Conservation (phyloP, 352 stramenopile genomes). For the Albugo candida region DNA sequence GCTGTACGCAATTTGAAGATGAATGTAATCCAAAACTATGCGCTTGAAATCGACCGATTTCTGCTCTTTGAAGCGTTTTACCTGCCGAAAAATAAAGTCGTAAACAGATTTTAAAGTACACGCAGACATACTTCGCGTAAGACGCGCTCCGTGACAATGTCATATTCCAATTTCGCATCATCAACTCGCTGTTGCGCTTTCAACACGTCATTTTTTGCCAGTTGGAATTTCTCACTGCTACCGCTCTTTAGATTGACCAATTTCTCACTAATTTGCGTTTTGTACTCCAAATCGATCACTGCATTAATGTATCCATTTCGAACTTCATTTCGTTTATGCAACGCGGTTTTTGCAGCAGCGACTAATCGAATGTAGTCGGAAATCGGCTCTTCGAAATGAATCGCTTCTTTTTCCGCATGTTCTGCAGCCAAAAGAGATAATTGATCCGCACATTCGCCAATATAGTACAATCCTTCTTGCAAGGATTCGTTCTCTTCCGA, state of each 20-base stretch:
- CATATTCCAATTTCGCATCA: slow-evolving; percentile 83
- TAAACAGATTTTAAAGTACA: neutral
- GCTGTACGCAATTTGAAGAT: slow-evolving; percentile 94
- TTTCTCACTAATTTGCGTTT: slow-evolving; percentile 38
- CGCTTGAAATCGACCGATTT: slow-evolving; percentile 90
- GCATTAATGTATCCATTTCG: slow-evolving; percentile 70
- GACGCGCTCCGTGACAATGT: slow-evolving; percentile 85
- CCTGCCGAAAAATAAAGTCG: slow-evolving; percentile 8
- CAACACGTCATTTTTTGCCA: slow-evolving; percentile 57
- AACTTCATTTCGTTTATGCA: slow-evolving; percentile 87
- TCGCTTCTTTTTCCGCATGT: slow-evolving; percentile 83
- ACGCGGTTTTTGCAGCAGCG: slow-evolving; percentile 85
- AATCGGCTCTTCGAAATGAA: slow-evolving; percentile 89
- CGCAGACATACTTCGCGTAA: slow-evolving; percentile 52
- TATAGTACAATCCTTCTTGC: slow-evolving; percentile 79
- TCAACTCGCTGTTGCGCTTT: slow-evolving; percentile 74
- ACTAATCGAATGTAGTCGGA: slow-evolving; percentile 93
- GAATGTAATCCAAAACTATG: slow-evolving; percentile 93
- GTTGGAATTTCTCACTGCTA: slow-evolving; percentile 78
- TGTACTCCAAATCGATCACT: slow-evolving; percentile 76
- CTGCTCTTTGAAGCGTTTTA: slow-evolving; percentile 93
- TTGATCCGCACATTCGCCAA: slow-evolving; percentile 85
- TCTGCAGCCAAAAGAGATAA: slow-evolving; percentile 82
- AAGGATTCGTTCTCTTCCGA: slow-evolving; percentile 83
- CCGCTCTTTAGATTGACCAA: slow-evolving; percentile 34